Conservation (phyloP, 2,329 filamentous ascomycete genomes). For the Xylariaceae sp. region DNA sequence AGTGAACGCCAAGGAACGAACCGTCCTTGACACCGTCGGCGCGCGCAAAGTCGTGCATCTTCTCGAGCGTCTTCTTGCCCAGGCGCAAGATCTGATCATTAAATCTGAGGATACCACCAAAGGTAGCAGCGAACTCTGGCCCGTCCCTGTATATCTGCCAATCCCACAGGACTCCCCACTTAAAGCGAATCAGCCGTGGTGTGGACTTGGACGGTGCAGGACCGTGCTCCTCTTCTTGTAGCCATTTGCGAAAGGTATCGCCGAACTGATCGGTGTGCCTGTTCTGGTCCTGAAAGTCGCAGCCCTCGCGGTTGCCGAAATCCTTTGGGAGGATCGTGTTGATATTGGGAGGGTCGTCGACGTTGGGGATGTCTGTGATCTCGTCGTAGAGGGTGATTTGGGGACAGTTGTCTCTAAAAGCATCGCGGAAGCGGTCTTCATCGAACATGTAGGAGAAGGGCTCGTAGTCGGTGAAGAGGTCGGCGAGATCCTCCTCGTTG, state of each 20-base stretch:
- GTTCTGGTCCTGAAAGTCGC: conserved; percentile 40
- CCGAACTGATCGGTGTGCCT: conserved; percentile 40
- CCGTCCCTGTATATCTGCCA: conserved; percentile 47
- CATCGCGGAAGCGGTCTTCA: conserved; percentile 41
- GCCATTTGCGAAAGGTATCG: conserved; percentile 33
- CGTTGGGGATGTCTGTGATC: conserved; percentile 37
- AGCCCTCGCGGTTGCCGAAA: conserved; percentile 39
- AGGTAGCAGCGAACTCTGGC: conserved; percentile 44
- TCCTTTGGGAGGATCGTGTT: conserved; percentile 41
- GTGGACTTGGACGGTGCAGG: conserved; percentile 24
- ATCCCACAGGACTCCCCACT: conserved; percentile 46
- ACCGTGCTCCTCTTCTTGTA: conserved; percentile 29
- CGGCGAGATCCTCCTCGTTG: conserved; percentile 39
- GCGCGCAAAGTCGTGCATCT: conserved; percentile 35
- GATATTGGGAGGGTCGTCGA: conserved; percentile 31
- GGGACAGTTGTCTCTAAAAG: conserved; percentile 39
- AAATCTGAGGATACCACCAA: conserved; percentile 41
- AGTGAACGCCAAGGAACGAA: conserved; percentile 41
- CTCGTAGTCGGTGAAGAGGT: conserved; percentile 39
- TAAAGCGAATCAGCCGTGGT: conserved; percentile 41
- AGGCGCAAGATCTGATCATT: conserved; percentile 42
- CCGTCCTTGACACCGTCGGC: conserved; percentile 21
- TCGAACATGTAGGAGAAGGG: conserved; percentile 49
- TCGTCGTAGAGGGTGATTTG: conserved; percentile 42
- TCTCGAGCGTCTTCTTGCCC: conserved; percentile 34